Percentiles rank a stretch among this genome's conserved stretches.
phyloP scores from a whole-genome alignment of 495 filamentous ascomycete genomes.

The Aspergillus diversus region DNA sequence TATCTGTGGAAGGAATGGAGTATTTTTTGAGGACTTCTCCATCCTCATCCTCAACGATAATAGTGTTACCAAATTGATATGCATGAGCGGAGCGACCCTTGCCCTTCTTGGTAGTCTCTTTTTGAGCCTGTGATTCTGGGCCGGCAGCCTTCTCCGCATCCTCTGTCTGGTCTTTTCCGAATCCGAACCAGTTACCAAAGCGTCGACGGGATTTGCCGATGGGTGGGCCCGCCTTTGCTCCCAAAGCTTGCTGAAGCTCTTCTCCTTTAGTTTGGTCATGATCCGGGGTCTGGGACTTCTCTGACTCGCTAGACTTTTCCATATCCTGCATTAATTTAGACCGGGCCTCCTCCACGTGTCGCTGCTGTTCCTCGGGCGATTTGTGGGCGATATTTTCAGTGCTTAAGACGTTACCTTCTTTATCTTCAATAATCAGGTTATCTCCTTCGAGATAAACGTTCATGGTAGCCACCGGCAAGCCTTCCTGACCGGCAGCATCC shows the following conservation, averaged over 20 bases:
- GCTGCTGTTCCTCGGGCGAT: conserved; percentile 48
- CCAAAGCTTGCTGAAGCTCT: conserved; percentile 41
- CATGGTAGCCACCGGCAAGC: conserved; percentile 47
- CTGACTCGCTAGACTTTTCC: conserved; percentile 44
- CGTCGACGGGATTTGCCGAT: conserved; percentile 38
- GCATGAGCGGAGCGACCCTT: conserved; percentile 73
- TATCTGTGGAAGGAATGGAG: conserved; percentile 66
- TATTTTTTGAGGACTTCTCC: conserved; percentile 98
- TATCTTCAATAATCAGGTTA: conserved; percentile 81
- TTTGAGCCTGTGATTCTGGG: conserved; percentile 27
- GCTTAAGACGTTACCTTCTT: conserved; percentile 82
- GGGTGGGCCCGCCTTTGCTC: conserved; percentile 35
- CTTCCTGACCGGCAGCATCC: conserved; percentile 39
- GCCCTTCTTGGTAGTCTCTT: conserved; percentile 23
- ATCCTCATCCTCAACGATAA: conserved; percentile 97
- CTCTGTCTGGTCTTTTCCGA: conserved; percentile 35
- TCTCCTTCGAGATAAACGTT: conserved; percentile 83
- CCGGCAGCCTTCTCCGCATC: conserved; percentile 23
- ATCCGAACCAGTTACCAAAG: conserved; percentile 47
- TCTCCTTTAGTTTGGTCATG: conserved; percentile 46
- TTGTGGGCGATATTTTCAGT: conserved; percentile 48
- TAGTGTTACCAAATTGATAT: conserved; percentile 94
- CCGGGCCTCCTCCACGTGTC: conserved; percentile 60
- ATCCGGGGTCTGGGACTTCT: conserved; percentile 43
- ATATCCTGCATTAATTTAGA: conserved; percentile 59